Conservation (phyloP, 805 yeast species). For the Wickerhamomyces subpelliculosus region DNA sequence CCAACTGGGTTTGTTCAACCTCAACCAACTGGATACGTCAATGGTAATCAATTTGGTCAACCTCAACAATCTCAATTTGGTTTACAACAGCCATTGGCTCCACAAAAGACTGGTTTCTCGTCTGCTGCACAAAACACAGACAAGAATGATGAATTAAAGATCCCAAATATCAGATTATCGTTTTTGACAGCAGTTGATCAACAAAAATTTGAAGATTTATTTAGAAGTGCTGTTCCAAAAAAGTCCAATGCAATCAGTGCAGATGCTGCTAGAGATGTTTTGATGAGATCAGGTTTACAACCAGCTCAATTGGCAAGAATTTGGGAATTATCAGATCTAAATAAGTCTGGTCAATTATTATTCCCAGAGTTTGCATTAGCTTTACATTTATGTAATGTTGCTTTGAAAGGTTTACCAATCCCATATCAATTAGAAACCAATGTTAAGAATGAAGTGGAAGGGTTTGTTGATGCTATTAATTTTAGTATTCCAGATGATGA, state of each 20-base stretch:
- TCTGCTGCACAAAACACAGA: constrained; percentile 23
- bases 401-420: constrained; percentile 68
- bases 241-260: constrained; percentile 50
- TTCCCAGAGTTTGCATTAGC: constrained; percentile 95
- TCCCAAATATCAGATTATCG: constrained; percentile 72
- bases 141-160: constrained; percentile 52
- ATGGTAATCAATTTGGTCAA: constrained; percentile 10
- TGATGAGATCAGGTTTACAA: constrained; percentile 71
- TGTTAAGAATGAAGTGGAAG: constrained; percentile 75
- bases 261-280: constrained; percentile 68
- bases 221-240: constrained; percentile 65
- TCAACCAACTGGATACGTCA: constrained; percentile 22
- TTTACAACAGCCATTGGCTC: constrained; percentile 27
- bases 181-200: constrained; percentile 85
- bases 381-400: constrained; percentile 76
- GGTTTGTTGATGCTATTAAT: constrained; percentile 84
- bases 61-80: constrained; percentile 26
- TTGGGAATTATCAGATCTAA: constrained; percentile 90
- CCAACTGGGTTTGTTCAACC: constrained; percentile 12
- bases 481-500: constrained; percentile 61
- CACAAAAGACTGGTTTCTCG: constrained; percentile 36
- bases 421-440: constrained; percentile 68
- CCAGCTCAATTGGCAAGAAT: constrained; percentile 75
- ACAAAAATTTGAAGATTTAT: constrained; percentile 76
- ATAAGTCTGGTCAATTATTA: constrained; percentile 73